Base-by-base conservation (phyloP, 495 filamentous ascomycete species). In the Penicillium arizonense region DNA sequence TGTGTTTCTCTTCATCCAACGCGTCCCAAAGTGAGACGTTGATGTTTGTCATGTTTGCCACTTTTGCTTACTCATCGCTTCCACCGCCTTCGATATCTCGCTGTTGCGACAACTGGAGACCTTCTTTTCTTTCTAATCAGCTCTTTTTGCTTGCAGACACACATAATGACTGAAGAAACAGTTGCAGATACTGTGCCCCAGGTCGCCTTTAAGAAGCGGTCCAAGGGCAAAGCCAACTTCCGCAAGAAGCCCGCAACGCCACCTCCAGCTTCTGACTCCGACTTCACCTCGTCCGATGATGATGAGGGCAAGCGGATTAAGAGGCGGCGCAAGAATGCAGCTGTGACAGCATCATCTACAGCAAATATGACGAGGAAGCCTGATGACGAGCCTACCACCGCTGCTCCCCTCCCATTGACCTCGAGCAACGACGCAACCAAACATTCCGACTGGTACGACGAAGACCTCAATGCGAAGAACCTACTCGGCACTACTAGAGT, bases 341-440 rank as follows among this genome's bases (percentile, higher is more conserved):
- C 80, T 37, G 78, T 80, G 3, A 72, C 80, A 1, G 78, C 87
- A 3, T 84, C 81, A 1, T 78, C 76, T 2, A 63, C 72, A 7
- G 48, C 68, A 3, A 71, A 79, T 56, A 53, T 70, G 9, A 64
- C 61, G 14, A 56, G 62, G 16, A 57, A 69, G 28, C 74, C 73
- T 26, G 71, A 78, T 18, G 80, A 84, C 26, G 72, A 81, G 52
- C 87, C 83, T 63, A 84, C 84, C 43, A 81, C 85, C 10, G 58
- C 60, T 18, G 64, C 59, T 11, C 65, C 74, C 0, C 59, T 52
- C 4, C 74, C 74, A 12, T 82, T 95, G 37, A 77, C 84, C 24
- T 72, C 77, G 51, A 82, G 79, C 52, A 91, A 91, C 64, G 93
- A 96, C 63, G 94, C 94, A n/a, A 97, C 94, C 5, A 96, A 95